Conservation (phyloP, 73 alveolate genomes). For the Symbiodinium pilosum region DNA sequence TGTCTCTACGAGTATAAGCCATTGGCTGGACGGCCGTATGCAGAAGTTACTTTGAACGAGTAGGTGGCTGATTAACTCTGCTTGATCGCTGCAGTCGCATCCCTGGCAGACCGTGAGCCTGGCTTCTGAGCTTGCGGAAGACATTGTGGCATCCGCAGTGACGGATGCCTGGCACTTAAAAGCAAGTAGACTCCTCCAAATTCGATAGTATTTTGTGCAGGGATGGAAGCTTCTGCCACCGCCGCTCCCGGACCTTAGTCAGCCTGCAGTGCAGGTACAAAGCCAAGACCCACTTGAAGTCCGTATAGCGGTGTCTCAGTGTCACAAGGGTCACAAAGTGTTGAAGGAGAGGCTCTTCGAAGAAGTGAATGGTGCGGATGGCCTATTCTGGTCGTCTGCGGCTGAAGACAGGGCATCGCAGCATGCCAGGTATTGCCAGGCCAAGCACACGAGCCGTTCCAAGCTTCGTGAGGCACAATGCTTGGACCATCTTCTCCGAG, state of each 20-base stretch:
- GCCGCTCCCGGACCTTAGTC: constrained; percentile 38
- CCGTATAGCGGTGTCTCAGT: too few species aligned
- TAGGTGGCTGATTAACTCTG: too few species aligned
- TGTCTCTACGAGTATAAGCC: too few species aligned
- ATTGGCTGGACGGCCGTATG: too few species aligned
- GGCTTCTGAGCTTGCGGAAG: constrained; percentile 81
- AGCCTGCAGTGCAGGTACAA: constrained; percentile 36
- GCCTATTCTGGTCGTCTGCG: constrained; percentile 72
- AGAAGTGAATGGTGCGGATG: constrained; percentile 51
- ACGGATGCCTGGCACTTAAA: background rate
- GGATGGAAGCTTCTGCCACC: constrained; percentile 50
- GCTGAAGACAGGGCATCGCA: too few species aligned
- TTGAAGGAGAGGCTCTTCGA: constrained; percentile 65
- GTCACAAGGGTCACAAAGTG: too few species aligned
- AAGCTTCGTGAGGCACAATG: background rate
- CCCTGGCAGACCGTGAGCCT: constrained; percentile 79
- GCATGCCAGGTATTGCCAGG: background rate
- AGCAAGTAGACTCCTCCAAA: background rate
- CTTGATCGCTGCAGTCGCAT: too few species aligned
- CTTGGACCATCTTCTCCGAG: background rate
- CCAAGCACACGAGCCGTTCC: too few species aligned
- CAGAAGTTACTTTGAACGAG: too few species aligned
- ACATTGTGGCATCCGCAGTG: constrained; percentile 39
- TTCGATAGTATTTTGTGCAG: background rate
- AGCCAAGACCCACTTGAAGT: background rate